Evolutionary conservation across 768 basidiomycete species (phyloP).

Genomic region (Pleurotus giganteus): DNA sequence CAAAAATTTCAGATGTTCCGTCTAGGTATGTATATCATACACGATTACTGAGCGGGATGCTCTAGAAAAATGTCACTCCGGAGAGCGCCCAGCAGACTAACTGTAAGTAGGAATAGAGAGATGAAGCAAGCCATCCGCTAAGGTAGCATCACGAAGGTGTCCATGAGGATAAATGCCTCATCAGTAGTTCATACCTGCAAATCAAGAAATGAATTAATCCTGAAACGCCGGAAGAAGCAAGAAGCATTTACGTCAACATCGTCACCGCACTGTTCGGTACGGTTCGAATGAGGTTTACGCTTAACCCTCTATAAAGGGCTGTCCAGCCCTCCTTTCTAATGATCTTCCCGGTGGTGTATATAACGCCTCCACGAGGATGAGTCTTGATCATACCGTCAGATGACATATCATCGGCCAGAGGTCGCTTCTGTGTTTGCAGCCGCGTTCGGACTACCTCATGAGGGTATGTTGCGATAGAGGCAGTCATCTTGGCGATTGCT

Average conservation of each 20-base stretch:
- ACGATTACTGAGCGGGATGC: slow-evolving; percentile 4
- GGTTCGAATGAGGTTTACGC: slow-evolving; percentile 91
- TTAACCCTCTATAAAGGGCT: slow-evolving; percentile 89
- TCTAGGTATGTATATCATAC: slow-evolving; percentile 8
- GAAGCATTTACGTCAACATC: slow-evolving; percentile 73
- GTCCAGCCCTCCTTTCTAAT: slow-evolving; percentile 82
- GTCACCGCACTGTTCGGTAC: slow-evolving; percentile 97
- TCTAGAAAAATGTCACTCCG: background rate
- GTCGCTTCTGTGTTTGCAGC: slow-evolving; percentile 80
- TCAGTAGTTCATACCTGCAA: slow-evolving; percentile 49
- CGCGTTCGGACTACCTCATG: slow-evolving; percentile 99
- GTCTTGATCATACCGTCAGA: slow-evolving; percentile 61
- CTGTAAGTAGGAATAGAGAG: background rate
- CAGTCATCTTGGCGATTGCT: slow-evolving; percentile 93
- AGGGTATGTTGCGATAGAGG: slow-evolving; percentile 93
- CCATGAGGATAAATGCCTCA: slow-evolving; percentile 47
- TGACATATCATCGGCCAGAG: slow-evolving; percentile 55
- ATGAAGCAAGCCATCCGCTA: background rate
- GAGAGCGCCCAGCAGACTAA: background rate
- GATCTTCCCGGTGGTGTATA: slow-evolving; percentile 72
- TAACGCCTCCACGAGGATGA: slow-evolving; percentile 60
- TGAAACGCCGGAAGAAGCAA: background rate
- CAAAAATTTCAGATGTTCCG: background rate
- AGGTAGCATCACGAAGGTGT: slow-evolving; percentile 19
- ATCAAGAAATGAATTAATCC: background rate